Conservation (phyloP, 495 filamentous ascomycete species). For the Penicillium roqueforti region DNA sequence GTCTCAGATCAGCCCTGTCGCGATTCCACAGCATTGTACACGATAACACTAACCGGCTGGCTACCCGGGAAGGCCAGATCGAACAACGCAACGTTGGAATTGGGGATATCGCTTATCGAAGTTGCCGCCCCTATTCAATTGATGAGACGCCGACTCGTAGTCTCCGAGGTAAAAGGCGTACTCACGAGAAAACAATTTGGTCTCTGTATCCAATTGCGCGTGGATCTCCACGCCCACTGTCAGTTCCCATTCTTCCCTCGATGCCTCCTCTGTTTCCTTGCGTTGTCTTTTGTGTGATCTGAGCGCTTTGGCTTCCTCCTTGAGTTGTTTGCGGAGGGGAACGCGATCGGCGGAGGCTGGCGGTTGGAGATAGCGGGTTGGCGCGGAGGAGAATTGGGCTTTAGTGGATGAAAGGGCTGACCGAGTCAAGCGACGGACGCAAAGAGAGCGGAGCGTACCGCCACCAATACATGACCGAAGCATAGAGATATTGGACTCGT, state of each 20-base stretch:
- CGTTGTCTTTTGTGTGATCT: constrained; percentile 35
- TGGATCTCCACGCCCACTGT: constrained; percentile 97
- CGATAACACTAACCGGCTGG: constrained; percentile 56
- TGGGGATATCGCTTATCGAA: constrained; percentile 64
- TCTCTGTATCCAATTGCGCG: constrained; percentile 82
- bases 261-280: constrained; percentile 37
- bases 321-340: constrained; percentile 70
- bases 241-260: constrained; percentile 66
- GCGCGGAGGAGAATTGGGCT: constrained; percentile 9
- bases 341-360: constrained; percentile 31
- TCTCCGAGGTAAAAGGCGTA: constrained; percentile 4
- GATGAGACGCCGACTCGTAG: not conserved
- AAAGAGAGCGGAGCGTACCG: constrained; percentile 30
- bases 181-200: constrained; percentile 73
- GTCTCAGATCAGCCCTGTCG: constrained; percentile 9
- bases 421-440: constrained; percentile 12
- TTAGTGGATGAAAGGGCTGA: not conserved
- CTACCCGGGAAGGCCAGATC: constrained; percentile 86
- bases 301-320: constrained; percentile 60
- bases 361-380: constrained; percentile 22
- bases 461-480: constrained; percentile 34
- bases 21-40: not conserved
- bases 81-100: constrained; percentile 81
- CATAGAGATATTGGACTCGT: constrained; percentile 22
- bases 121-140: constrained; percentile 54